phyloP scores from a whole-genome alignment of 2,329 filamentous ascomycete species.

The Xylaria polymorpha region DNA sequence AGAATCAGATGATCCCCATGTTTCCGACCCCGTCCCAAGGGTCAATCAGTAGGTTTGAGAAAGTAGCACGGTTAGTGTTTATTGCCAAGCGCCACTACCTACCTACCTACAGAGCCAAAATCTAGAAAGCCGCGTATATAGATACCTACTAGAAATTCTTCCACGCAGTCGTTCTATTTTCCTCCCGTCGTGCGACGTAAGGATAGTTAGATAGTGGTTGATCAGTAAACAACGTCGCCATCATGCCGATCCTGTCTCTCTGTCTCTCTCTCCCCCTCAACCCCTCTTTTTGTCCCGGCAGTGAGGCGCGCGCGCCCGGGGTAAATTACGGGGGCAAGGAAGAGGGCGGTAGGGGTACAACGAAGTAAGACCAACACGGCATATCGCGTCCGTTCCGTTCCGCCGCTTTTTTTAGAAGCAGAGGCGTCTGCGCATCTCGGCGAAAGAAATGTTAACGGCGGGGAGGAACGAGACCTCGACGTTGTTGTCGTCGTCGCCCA shows the following conservation, averaged over 20 bases:
- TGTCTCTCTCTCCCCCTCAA: too few relatives aligned
- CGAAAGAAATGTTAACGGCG: not conserved
- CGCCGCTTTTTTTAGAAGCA: not conserved
- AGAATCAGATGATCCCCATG: not conserved
- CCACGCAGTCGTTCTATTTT: not conserved
- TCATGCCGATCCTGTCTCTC: not conserved
- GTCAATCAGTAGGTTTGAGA: not conserved
- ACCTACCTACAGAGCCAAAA: too few relatives aligned
- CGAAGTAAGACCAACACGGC: not conserved
- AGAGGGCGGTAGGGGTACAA: not conserved
- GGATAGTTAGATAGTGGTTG: not conserved
- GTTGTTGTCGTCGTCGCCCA: not conserved
- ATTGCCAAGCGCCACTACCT: not conserved
- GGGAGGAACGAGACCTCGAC: not conserved
- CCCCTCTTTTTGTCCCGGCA: not conserved
- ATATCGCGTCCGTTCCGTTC: not conserved
- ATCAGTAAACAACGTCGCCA: not conserved
- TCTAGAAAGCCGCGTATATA: too few relatives aligned
- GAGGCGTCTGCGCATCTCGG: not conserved
- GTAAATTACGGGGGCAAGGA: not conserved
- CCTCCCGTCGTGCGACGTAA: not conserved
- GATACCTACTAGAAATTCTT: not conserved
- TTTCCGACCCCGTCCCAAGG: not conserved
- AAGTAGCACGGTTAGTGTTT: not conserved
- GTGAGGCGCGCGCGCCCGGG: not conserved